A percentile compares a stretch with the other conserved stretches of the same genome.
Conservation (phyloP, 1,284 basidiomycete species). For the Cryptococcus jaspeensis region DNA sequence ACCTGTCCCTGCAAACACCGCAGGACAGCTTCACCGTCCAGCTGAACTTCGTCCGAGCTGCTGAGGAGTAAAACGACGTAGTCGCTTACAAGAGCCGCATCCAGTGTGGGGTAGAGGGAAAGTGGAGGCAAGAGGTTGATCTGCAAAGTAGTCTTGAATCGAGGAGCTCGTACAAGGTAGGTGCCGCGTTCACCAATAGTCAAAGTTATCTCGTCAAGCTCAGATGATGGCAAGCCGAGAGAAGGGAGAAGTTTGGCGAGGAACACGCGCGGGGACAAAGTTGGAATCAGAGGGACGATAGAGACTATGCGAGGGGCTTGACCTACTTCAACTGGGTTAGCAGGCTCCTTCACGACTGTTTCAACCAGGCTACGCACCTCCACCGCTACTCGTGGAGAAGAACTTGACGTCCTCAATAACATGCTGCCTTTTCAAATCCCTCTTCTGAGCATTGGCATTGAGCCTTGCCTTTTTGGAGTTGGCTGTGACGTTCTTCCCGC, state of each 20-base stretch:
- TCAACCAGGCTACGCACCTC: conserved; percentile 27
- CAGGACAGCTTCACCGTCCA: conserved; percentile 87
- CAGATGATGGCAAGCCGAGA: conserved; percentile 61
- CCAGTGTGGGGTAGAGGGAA: conserved; percentile 73
- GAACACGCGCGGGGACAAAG: conserved; percentile 63
- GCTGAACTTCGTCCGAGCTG: conserved; percentile 73
- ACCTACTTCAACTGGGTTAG: conserved; percentile 22
- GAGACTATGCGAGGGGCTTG: conserved; percentile 53
- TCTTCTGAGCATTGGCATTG: conserved; percentile 45
- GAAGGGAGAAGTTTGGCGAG: conserved; percentile 69
- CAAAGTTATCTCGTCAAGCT: conserved; percentile 32
- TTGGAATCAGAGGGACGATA: conserved; percentile 48
- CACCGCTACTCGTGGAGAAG: conserved; percentile 50
- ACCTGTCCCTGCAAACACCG: conserved; percentile 80
- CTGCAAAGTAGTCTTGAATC: conserved; percentile 86
- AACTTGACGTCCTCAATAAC: conserved; percentile 56
- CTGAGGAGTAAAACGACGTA: conserved; percentile 86
- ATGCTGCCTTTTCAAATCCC: conserved; percentile 65
- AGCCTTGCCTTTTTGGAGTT: conserved; percentile 44
- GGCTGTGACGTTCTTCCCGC: conserved; percentile 29
- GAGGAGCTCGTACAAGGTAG: conserved; percentile 73
- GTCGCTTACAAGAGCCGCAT: conserved; percentile 85
- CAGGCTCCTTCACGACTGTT: background rate
- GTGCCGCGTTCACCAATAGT: conserved; percentile 50
- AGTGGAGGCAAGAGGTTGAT: conserved; percentile 73